Conservation (phyloP, 352 stramenopile genomes). For the Phytophthora kernoviae region DNA sequence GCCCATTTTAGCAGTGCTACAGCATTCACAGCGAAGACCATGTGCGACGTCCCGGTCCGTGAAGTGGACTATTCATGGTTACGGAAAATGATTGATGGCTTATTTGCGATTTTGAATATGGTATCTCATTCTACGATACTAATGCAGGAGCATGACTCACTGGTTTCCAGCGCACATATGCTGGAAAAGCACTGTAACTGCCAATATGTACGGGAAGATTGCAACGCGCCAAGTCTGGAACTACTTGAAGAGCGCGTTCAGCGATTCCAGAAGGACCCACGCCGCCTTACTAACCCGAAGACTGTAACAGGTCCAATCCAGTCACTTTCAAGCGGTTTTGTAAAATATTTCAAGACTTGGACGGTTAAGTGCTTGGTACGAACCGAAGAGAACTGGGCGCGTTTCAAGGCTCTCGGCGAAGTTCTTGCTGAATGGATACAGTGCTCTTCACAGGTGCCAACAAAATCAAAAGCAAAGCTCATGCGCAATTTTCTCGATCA, state of each 20-base stretch:
- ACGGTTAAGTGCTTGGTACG: slow-evolving; percentile 7
- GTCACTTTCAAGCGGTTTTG: slow-evolving; percentile 12
- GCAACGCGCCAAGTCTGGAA: slow-evolving; percentile 2
- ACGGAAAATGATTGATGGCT: background rate
- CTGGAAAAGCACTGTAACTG: background rate
- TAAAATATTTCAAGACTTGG: slow-evolving; percentile 10
- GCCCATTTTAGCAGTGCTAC: background rate
- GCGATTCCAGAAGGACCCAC: slow-evolving; percentile 1
- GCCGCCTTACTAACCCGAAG: background rate
- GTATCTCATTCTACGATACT: background rate
- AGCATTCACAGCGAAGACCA: background rate
- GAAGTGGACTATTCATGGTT: slow-evolving; percentile 13
- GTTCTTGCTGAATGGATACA: slow-evolving; percentile 6
- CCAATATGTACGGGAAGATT: slow-evolving; percentile 8
- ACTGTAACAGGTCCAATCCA: slow-evolving; percentile 7
- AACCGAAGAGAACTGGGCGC: slow-evolving; percentile 10
- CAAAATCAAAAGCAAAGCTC: background rate
- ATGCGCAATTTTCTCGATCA: background rate
- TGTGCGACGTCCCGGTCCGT: background rate
- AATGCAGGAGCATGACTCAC: background rate
- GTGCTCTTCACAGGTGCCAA: background rate
- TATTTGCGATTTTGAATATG: slow-evolving; percentile 4
- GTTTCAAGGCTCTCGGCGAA: slow-evolving; percentile 5
- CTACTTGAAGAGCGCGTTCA: slow-evolving; percentile 9
- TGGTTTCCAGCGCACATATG: slow-evolving; percentile 2